Percentiles rank a stretch among this genome's conserved stretches.
Conservation (phyloP, 805 yeast species). For the Zygoascus biomembranicola region DNA sequence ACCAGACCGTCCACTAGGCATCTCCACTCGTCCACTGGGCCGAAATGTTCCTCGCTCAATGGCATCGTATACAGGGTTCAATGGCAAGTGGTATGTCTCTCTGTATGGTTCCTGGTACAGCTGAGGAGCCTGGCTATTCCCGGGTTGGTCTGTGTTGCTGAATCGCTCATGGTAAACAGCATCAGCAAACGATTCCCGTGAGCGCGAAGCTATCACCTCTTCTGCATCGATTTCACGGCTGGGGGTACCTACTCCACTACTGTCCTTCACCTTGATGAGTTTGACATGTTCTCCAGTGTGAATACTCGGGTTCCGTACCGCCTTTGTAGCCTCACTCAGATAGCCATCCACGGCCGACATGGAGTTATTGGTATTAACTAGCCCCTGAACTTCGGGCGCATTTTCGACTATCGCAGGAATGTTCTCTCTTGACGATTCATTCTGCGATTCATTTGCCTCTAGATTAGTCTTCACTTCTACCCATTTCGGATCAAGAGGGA, state of each 20-base stretch:
- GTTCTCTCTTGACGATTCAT: background rate
- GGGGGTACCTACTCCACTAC: background rate
- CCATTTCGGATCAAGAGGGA: conserved; percentile 17
- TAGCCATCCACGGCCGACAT: conserved; percentile 14
- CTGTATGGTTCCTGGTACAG: background rate
- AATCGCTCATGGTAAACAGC: background rate
- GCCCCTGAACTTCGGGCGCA: background rate
- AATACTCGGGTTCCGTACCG: conserved; percentile 16
- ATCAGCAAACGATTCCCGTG: background rate
- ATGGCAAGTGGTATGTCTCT: background rate
- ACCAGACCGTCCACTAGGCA: background rate
- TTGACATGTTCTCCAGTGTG: conserved; percentile 19
- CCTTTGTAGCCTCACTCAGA: conserved; percentile 9
- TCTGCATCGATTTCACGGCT: conserved; percentile 2
- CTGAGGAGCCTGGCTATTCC: background rate
- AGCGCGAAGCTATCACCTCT: background rate
- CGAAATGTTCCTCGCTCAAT: background rate
- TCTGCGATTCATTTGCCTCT: conserved; percentile 10
- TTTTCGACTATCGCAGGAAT: conserved; percentile 7
- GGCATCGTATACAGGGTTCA: conserved; percentile 1
- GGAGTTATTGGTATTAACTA: background rate
- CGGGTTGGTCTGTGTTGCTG: background rate
- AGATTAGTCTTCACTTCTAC: conserved; percentile 13
- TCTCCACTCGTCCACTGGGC: background rate
- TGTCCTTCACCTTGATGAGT: conserved; percentile 9